Base-by-base conservation (phyloP, 306 rosid genomes). In the Trifolium pratense region DNA sequence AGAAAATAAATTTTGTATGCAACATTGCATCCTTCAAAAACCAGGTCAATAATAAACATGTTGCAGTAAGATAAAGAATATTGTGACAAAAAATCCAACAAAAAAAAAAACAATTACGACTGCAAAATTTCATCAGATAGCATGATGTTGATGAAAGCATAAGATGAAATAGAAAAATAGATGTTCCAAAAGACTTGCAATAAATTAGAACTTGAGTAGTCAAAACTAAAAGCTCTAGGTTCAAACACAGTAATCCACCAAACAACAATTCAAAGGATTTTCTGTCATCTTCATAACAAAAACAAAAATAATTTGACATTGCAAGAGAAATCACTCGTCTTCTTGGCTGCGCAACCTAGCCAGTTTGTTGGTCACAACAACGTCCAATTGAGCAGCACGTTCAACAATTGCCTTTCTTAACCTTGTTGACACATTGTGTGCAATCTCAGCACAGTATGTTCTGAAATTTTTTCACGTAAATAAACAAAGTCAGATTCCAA, bases 301-400 rank as follows among this genome's bases (percentile, higher is more conserved):
- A 57, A 43, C 23, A 81, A 78, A 61, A 56, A 15, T 32, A 39
- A 13, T 31, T 21, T 18, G 8, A 75, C 20, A 59, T 5, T 0
- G 53, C 25, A 71, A 75, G 21, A 11, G n/a, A 63, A 48, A 71
- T 86, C 66, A 90, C 80, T 88, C 92, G 4, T 88, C 91, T 71
- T 89, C 96, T 82, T 89, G 96, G 80, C 96, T 89, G 43, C 90
- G 89, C 84, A 89, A 63, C 92, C 96, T 86, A 34, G 96, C 90
- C 21, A 83, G 69, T 55, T 78, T 84, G 89, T 90, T 90, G 79
- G 96, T 87, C 20, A 90, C 90, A 75, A 87, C 96, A 80, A 87
- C 79, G 70, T 89, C 96, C 86, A 89, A 81, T 81, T 89, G 96
- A 1, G 92, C 86, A 4, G 96, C 96, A 37, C 96, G 81, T 61